Evolutionary conservation across 805 yeast genomes (phyloP), one percentile per base, ranked within the genome.

Genomic region (Sugiyamaella americana): DNA sequence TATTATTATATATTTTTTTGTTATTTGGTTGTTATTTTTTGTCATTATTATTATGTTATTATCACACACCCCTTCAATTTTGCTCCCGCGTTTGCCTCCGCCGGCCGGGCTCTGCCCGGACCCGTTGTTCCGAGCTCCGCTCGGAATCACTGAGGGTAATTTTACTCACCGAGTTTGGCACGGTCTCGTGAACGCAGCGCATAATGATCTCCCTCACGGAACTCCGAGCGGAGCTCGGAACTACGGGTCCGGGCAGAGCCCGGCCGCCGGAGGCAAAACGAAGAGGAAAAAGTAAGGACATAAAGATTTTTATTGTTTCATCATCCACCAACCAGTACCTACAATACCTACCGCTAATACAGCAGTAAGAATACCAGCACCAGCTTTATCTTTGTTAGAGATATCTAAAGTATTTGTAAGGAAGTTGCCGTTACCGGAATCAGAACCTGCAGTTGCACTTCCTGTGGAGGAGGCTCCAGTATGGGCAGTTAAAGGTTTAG

Each of bases 311-410:
- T 13, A 21, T 36, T 57, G 63, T 32, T 53, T 44, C 48, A 58
- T 41, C 89, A 91, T 82, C 96, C 98, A 88, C 29, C 80, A 70
- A 26, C 84, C 74, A 20, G 88, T 79, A 32, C 81, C 87, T 18
- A 80, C 61, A 20, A 87, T 57, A 2, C 72, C 61, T 1, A 78
- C 76, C 52, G 87, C 63, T 1, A 84, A 80, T 4, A 87, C 64
- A 0, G 89, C 94, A 0, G 98, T 91, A 37, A 87, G 64, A 19
- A 89, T 70, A 41, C 94, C 95, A 1, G 97, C 96, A 42, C 98
- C 98, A 1, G 87, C 96, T 57, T 74, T 76, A 60, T 87, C 96
- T 50, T 76, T 79, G 0, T 69, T 63, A 0, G 78, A 69, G 37
- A 88, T 78, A 0, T 62, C 66, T 19, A 56, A 49, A 5, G 47